Evolutionary conservation across 106 monocot species (phyloP).

Genomic region (Vanilla planifolia): DNA sequence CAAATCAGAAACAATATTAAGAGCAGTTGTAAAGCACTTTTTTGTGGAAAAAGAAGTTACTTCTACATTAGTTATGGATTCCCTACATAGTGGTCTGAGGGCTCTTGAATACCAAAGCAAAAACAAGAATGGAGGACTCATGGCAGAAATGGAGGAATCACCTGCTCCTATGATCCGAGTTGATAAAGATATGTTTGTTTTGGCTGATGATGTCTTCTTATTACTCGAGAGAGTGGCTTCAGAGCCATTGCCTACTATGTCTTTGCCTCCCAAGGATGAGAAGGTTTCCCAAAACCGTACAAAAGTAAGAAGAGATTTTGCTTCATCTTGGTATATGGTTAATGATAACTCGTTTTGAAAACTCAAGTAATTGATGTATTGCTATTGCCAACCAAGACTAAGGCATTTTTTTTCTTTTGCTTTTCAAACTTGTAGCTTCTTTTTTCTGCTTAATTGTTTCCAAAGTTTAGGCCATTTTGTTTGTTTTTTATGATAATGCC

Average conservation of each 20-base stretch:
- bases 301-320: conserved; percentile 41
- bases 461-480: too few species aligned
- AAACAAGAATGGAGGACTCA: conserved; percentile 37
- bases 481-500: too few species aligned
- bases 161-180: conserved; percentile 52
- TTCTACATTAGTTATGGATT: conserved; percentile 98
- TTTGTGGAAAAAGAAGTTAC: conserved; percentile 98
- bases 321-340: neutral
- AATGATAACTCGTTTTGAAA: neutral
- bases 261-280: conserved; percentile 76
- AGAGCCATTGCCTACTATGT: conserved; percentile 54
- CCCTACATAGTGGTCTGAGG: conserved; percentile 81
- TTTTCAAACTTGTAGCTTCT: neutral
- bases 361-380: neutral
- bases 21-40: conserved; percentile 80
- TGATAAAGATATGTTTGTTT: conserved; percentile 75
- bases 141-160: conserved; percentile 42
- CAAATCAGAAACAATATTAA: conserved; percentile 63
- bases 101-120: conserved; percentile 77
- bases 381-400: neutral
- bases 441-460: too few species aligned
- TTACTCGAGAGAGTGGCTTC: conserved; percentile 62
- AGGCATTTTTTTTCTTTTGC: neutral
- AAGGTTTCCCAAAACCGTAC: conserved; percentile 68
- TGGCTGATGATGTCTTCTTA: conserved; percentile 72